Conservation (phyloP, 2,329 filamentous ascomycete species). For the Hortaea sp. region DNA sequence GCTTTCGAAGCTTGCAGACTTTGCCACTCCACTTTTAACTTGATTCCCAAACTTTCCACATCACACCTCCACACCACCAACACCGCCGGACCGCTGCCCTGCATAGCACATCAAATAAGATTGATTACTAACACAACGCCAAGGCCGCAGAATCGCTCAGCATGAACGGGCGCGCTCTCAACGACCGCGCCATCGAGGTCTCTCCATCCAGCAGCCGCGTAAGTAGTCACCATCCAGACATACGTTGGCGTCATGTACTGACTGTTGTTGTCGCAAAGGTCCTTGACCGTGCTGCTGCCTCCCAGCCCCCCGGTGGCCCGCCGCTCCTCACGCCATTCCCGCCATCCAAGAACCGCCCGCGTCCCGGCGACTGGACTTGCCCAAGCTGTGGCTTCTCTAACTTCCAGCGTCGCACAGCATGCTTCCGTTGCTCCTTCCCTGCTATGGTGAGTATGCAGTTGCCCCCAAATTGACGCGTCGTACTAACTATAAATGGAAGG, state of each 20-base stretch:
- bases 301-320: slow-evolving; percentile 24
- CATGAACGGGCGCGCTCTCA: slow-evolving; percentile 97
- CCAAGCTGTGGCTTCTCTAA: slow-evolving; percentile 98
- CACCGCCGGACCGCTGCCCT: neutral
- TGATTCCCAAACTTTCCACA: neutral
- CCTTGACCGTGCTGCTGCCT: slow-evolving; percentile 82
- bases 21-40: neutral
- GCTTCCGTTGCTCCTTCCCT: slow-evolving; percentile 99
- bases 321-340: slow-evolving; percentile 88
- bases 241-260: neutral
- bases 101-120: neutral
- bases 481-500: neutral
- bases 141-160: slow-evolving; percentile 94
- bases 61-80: neutral
- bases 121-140: neutral
- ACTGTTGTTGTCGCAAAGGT: slow-evolving; percentile 31
- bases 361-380: slow-evolving; percentile 97
- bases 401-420: slow-evolving; percentile 95
- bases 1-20: neutral
- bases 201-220: slow-evolving; percentile 91
- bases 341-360: slow-evolving; percentile 94
- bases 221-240: slow-evolving; percentile 1
- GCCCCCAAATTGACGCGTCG: neutral
- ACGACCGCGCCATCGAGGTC: slow-evolving; percentile 98
- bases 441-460: slow-evolving; percentile 57